These are phyloP conservation scores for Ascobolus immersus DNA, from an alignment of 495 filamentous ascomycete species.

Conservation along the genomic window DNA sequence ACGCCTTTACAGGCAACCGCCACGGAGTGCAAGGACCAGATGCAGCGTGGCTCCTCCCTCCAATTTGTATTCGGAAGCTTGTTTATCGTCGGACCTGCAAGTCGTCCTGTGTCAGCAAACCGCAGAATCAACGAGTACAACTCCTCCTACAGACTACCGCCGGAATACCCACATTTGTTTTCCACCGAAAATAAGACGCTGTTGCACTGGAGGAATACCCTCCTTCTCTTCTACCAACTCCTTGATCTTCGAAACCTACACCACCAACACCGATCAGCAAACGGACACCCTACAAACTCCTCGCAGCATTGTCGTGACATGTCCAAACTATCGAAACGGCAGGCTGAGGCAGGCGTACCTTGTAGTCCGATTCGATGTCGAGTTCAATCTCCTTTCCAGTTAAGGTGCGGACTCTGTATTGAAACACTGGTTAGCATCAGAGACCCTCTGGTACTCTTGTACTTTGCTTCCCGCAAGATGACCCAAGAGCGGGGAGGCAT, in stretches of 20 bases:
- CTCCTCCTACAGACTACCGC: background rate
- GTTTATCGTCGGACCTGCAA: slow-evolving; percentile 70
- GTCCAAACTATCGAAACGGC: too few relatives aligned
- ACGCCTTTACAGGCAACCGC: slow-evolving; percentile 28
- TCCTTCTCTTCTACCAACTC: slow-evolving; percentile 97
- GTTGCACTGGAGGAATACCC: slow-evolving; percentile 90
- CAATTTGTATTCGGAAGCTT: slow-evolving; percentile 59
- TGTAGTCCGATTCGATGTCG: slow-evolving; percentile 81
- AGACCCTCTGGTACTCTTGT: too few relatives aligned
- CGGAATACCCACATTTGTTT: slow-evolving; percentile 73
- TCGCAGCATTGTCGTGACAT: too few relatives aligned
- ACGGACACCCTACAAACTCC: too few relatives aligned
- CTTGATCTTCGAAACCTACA: slow-evolving; percentile 81
- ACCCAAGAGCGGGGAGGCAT: too few relatives aligned
- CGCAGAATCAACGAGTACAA: too few relatives aligned
- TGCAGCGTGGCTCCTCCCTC: slow-evolving; percentile 86
- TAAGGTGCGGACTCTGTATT: slow-evolving; percentile 77
- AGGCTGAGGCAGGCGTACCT: slow-evolving; percentile 26
- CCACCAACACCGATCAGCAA: too few relatives aligned
- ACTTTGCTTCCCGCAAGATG: too few relatives aligned
- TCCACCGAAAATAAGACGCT: slow-evolving; percentile 82
- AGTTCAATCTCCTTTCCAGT: slow-evolving; percentile 98
- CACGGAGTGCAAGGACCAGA: slow-evolving; percentile 77
- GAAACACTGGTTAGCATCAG: too few relatives aligned
- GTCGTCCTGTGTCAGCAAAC: slow-evolving; percentile 3